These are phyloP conservation scores for Aspergillus transmontanensis DNA, from an alignment of 2,329 filamentous ascomycete species.

Conservation along the genomic window DNA sequence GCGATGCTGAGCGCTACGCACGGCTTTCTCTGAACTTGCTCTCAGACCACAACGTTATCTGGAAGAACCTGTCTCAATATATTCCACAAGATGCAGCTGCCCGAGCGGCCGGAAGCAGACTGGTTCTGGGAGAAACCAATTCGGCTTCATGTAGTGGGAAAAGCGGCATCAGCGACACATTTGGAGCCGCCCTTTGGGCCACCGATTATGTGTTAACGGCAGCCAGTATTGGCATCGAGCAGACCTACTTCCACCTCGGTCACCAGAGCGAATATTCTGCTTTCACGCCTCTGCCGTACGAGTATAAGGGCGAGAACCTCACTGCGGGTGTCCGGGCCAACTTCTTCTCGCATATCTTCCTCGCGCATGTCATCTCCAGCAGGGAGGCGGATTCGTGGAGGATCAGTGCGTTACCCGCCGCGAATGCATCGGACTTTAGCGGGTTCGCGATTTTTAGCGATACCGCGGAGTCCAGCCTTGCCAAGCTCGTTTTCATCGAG, in stretches of 20 bases:
- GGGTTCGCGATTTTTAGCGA: constrained; percentile 1
- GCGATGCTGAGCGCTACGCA: not conserved
- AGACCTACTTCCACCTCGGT: constrained; percentile 14
- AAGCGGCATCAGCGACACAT: constrained; percentile 14
- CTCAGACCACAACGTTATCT: constrained; percentile 8
- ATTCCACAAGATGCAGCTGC: constrained; percentile 12
- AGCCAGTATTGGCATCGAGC: constrained; percentile 11
- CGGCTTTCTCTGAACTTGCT: constrained; percentile 9
- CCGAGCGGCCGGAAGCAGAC: not conserved
- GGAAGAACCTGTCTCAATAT: constrained; percentile 15
- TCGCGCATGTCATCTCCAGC: constrained; percentile 3
- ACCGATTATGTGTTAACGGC: constrained; percentile 14
- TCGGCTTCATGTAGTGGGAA: constrained; percentile 11
- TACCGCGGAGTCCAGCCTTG: not conserved
- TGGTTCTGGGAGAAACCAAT: constrained; percentile 14
- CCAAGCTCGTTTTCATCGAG: constrained; percentile 10
- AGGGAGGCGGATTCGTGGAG: not conserved
- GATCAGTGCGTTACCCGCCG: constrained; percentile 1
- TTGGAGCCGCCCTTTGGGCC: constrained; percentile 15
- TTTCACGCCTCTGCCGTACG: constrained; percentile 10
- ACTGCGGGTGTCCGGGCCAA: constrained; percentile 7
- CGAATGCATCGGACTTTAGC: constrained; percentile 9
- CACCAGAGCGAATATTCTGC: constrained; percentile 16
- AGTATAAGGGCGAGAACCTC: constrained; percentile 6
- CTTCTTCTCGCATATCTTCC: constrained; percentile 10